Percentiles rank a stretch among this genome's conserved stretches.
Evolutionary conservation across 805 yeast genomes (phyloP).

Genomic region (Metschnikowia gruessii): DNA sequence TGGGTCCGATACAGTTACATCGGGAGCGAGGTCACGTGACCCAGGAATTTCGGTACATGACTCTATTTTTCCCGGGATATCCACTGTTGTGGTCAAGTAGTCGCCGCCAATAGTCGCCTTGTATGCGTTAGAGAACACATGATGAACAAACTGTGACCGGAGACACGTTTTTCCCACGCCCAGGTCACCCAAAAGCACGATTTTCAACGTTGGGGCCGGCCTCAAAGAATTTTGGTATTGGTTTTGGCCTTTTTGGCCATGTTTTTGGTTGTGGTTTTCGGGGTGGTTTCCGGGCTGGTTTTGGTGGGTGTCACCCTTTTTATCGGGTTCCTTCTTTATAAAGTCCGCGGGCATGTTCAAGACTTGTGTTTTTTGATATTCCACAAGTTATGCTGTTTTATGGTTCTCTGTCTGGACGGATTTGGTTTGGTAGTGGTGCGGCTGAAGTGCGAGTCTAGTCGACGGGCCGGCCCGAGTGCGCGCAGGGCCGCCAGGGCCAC

Average conservation of each 20-base stretch:
- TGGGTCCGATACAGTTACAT: no score
- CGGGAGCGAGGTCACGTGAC: constrained; percentile 6
- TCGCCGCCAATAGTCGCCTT: constrained; percentile 61
- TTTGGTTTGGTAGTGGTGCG: no score
- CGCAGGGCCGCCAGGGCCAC: no score
- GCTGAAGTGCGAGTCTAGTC: no score
- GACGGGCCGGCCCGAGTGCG: no score
- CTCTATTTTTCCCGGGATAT: no score
- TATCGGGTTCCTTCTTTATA: neutral
- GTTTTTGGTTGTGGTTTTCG: neutral
- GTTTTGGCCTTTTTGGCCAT: neutral
- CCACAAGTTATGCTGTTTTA: no score
- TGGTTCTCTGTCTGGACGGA: no score
- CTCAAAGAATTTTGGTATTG: neutral
- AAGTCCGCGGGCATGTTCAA: neutral
- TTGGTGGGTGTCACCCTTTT: neutral
- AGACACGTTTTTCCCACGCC: constrained; percentile 61
- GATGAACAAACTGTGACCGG: constrained; percentile 53
- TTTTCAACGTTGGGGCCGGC: constrained; percentile 35
- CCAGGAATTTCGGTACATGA: neutral
- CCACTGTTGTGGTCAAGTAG: constrained; percentile 45
- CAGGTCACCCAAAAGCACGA: constrained; percentile 56
- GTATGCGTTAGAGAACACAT: constrained; percentile 52
- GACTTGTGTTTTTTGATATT: no score
- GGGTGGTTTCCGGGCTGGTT: no score